These are phyloP conservation scores for Thermomucor indicae-seudaticae DNA, from an alignment of 371 early-diverging fungal species.

Conservation along the genomic window DNA sequence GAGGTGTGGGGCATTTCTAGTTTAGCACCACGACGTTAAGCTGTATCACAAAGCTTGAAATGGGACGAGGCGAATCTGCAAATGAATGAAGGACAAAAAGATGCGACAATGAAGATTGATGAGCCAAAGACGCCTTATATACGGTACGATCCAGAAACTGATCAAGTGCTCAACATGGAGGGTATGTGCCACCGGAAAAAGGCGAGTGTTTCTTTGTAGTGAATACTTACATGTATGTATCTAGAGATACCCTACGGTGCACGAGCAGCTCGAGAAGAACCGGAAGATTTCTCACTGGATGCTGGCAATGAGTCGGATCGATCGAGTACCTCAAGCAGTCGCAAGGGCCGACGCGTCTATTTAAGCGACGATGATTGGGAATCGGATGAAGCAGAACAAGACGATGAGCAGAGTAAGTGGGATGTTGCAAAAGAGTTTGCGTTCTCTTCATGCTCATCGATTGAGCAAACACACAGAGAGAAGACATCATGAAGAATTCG, in stretches of 20 bases:
- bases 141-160: slow-evolving; percentile 76
- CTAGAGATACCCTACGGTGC: slow-evolving; percentile 6
- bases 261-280: slow-evolving; percentile 28
- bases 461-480: slow-evolving; percentile 19
- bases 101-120: slow-evolving; percentile 92
- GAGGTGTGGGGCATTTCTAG: neutral
- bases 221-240: neutral
- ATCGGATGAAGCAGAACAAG: slow-evolving; percentile 32
- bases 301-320: slow-evolving; percentile 42
- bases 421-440: neutral
- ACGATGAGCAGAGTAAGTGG: slow-evolving; percentile 5
- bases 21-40: neutral
- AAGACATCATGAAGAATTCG: slow-evolving; percentile 63
- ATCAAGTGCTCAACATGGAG: slow-evolving; percentile 63
- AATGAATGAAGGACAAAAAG: slow-evolving; percentile 87
- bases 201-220: neutral
- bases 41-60: slow-evolving; percentile 42
- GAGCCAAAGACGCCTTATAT: slow-evolving; percentile 98
- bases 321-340: slow-evolving; percentile 26
- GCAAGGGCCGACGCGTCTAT: slow-evolving; percentile 26
- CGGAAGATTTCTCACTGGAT: slow-evolving; percentile 46
- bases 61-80: slow-evolving; percentile 96
- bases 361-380: slow-evolving; percentile 52
- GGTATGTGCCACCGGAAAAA: slow-evolving; percentile 4
- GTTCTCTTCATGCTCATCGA: neutral